phyloP scores from a whole-genome alignment of 495 filamentous ascomycete genomes.

The Penicillium silybi region DNA sequence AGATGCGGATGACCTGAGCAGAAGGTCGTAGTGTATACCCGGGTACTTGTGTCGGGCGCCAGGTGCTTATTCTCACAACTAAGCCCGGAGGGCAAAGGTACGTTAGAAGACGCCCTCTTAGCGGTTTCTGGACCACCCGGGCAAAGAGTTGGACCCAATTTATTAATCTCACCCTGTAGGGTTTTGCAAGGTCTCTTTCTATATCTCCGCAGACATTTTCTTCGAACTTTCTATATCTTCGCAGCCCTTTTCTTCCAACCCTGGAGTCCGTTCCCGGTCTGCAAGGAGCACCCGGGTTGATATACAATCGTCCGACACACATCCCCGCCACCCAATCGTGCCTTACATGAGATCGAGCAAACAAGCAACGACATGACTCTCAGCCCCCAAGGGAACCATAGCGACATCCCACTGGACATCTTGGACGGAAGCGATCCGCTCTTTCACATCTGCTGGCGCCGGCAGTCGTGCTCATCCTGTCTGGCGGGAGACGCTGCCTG shows the following conservation, averaged over 20 bases:
- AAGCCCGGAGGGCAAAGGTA: background rate
- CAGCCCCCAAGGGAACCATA: background rate
- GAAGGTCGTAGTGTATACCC: background rate
- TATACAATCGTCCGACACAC: background rate
- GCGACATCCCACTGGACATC: slow-evolving; percentile 1
- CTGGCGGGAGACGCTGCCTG: slow-evolving; percentile 36
- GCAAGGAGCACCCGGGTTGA: background rate
- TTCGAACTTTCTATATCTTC: background rate
- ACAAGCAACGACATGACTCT: slow-evolving; percentile 2
- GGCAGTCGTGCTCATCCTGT: slow-evolving; percentile 44
- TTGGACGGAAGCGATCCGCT: slow-evolving; percentile 25
- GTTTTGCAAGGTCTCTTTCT: too few species aligned
- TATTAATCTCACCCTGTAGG: background rate
- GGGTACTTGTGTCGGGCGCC: background rate
- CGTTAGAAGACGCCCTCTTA: background rate
- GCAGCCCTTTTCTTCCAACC: background rate
- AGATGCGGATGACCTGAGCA: background rate
- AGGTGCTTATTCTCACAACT: background rate
- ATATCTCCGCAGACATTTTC: background rate
- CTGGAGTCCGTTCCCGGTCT: background rate
- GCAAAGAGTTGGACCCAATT: background rate
- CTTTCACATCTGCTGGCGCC: slow-evolving; percentile 42
- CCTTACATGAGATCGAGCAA: slow-evolving; percentile 8
- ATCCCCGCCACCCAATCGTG: background rate
- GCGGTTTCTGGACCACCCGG: background rate